Base-by-base conservation (phyloP, 108 stramenopile genomes). In the Cyclotella cryptica region DNA sequence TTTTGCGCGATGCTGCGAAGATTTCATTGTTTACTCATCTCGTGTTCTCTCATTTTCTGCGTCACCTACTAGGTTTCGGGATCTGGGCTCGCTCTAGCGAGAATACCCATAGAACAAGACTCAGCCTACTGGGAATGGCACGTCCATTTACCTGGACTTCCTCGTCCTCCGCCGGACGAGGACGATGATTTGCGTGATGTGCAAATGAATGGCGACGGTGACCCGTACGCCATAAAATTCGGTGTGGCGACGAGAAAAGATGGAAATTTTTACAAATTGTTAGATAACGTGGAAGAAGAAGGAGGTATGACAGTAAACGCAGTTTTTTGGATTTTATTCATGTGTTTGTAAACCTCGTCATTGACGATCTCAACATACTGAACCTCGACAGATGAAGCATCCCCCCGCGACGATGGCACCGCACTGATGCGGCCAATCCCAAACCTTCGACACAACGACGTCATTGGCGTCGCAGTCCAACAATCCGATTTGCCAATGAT, bases 61-160 rank as follows among this genome's bases (percentile, higher is more conserved):
- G 30, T 1, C 22, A 1, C 10, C 53, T 53, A 44, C 18, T 26
- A 80, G 65, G 80, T 85, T 10, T 86, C 88, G 4, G 93, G 93
- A 24, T 68, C 67, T 10, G 93, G 93, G 3, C 69, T 94, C 7
- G 93, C 90, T 1, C 49, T 94, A 51, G 87, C 83, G 3, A 86
- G 79, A 26, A 85, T 87, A 14, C 66, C 87, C 10, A 76, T 94
- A 70, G 93, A 94, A 58, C 93, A 94, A 80, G 93, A 94, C 84
- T 86, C 90, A n/a, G 91, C 93, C 14, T 94, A 94, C 69, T 94
- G 93, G 93, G 93, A 94, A 81, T 92, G 84, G 84, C 89, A 92
- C 66, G 78, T 94, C 26, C 51, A 80, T 22, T 22, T 81, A 24
- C 80, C 82, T 9, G 71, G 77, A 19, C 68, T 72, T 39, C 71